Evolutionary conservation across 2,329 filamentous ascomycete genomes (phyloP), one percentile per base, ranked within the genome.

Genomic region (Tympanopsis confertula): DNA sequence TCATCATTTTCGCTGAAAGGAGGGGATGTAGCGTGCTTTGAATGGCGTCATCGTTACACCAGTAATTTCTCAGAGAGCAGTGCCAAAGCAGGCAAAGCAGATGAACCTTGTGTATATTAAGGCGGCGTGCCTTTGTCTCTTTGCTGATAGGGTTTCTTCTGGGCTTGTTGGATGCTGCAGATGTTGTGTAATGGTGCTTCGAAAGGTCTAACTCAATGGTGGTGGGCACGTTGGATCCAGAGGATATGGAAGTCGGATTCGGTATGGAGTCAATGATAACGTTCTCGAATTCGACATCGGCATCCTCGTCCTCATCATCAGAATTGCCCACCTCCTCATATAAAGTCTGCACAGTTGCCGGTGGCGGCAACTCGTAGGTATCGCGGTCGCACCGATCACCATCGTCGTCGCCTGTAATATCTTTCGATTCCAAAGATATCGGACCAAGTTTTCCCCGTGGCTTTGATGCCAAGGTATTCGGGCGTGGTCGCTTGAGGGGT

Each of bases 41-140:
- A 7, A 83, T 73, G 39, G 69, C 60, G 13, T 62, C 49, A 51
- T 89, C 81, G 50, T 94, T 94, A 59, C 88, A 95, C 86, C 89
- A 95, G 39, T 73, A 65, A 52, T 96, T 98, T 39, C 88, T 77
- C 40, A 77, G 66, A 45, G 83, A 71, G n/a, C 80, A 71, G 56
- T 96, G 86, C 7, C 78, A 75, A 13, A 98, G 59, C 2, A 98
- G 67, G 53, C 86, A 94, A 13, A 95, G 62, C 0, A 96, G 46
- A 58, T 98, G 88, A 42, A 78, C 66, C 57, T 89, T 94, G 57
- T 98, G 91, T n/a, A 87, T 68, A 37, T 86, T 72, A 20, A 91
- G 55, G 15, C 88, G 75, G 13, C 55, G 61, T 30, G 59, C 58
- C 43, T 63, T 71, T 46, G 79, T 74, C 15, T 66, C 65, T 43